Base-by-base conservation (phyloP, 768 basidiomycete genomes). In the Phanerochaete carnosa region DNA sequence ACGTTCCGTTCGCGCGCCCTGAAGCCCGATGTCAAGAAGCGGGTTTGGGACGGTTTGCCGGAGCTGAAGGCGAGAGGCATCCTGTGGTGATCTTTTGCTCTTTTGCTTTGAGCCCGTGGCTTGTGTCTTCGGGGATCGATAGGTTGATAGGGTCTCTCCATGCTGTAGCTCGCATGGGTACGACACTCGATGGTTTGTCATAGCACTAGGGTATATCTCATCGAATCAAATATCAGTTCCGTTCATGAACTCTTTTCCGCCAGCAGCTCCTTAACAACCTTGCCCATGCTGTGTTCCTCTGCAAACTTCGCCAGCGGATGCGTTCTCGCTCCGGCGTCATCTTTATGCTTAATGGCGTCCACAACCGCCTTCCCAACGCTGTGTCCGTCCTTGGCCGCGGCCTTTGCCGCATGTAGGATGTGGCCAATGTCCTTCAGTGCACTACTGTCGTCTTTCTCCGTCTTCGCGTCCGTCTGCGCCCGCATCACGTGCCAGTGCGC, bases 401-500 rank as follows among this genome's bases (percentile, higher is more conserved):
- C 28, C 55, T 60, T 47, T 30, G 32, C 26, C 33, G 60, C 45
- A 13, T 45, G 32, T n/a, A 62, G 39, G 8, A 62, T 8, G 13
- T 55, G 23, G 12, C 26, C 26, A 3, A 59, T 1, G 32, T 45
- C 54, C 35, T 35, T 37, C 32, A 30, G 23, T 25, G 51, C 13
- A 13, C 35, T 32, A 4, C 26, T 19, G 30, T 46, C 52, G 16
- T 45, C 43, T n/a, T n/a, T 50, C n/a, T 32, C 19, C 22, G 19
- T 22, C 8, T 30, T 25, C 6, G 57, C 23, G 39, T 45, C 57
- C 19, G 51, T 26, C 25, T 53, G 45, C 33, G 39, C 58, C 33
- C 72, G 73, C 52, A 73, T 67, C 58, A 73, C 80, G 1, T 76
- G 73, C 86, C 87, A 88, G 33, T 72, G 70, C 30, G 58, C 65